Evolutionary conservation across 345 rosid species (phyloP).

Genomic region (Hypericum androsaemum): DNA sequence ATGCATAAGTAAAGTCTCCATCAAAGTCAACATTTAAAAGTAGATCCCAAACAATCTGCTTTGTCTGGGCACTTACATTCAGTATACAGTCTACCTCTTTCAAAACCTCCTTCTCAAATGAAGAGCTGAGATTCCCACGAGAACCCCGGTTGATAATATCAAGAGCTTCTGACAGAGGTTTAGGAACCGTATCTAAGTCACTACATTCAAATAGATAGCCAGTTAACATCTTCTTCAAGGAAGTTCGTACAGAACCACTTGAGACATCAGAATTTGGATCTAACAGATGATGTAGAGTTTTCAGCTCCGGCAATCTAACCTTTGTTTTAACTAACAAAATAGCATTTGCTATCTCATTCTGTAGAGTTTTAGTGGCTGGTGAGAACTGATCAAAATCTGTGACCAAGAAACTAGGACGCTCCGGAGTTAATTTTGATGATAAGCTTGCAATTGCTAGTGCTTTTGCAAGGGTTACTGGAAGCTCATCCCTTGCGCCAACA

Average conservation of each 20-base stretch:
- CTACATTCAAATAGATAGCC: slow-evolving; percentile 65
- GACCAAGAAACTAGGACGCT: slow-evolving; percentile 19
- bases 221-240: slow-evolving; percentile 42
- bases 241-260: slow-evolving; percentile 35
- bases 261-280: slow-evolving; percentile 41
- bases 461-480: slow-evolving; percentile 58
- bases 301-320: slow-evolving; percentile 41
- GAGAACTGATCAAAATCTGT: slow-evolving; percentile 36
- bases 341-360: slow-evolving; percentile 66
- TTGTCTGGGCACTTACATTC: slow-evolving; percentile 62
- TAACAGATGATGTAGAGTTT: slow-evolving; percentile 40
- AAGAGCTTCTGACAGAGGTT: slow-evolving; percentile 50
- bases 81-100: slow-evolving; percentile 63
- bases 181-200: slow-evolving; percentile 55
- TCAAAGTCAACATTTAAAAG: slow-evolving; percentile 44
- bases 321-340: slow-evolving; percentile 39
- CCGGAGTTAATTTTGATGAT: slow-evolving; percentile 36
- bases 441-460: slow-evolving; percentile 59
- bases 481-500: slow-evolving; percentile 28
- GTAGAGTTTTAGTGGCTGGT: slow-evolving; percentile 44
- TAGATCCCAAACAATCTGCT: slow-evolving; percentile 51
- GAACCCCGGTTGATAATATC: slow-evolving; percentile 43
- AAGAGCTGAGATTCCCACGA: slow-evolving; percentile 17
- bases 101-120: slow-evolving; percentile 36
- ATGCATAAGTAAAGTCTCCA: slow-evolving; percentile 58